Conservation (phyloP, 371 early-diverging fungal species). For the Homolaphlyctis polyrhiza region DNA sequence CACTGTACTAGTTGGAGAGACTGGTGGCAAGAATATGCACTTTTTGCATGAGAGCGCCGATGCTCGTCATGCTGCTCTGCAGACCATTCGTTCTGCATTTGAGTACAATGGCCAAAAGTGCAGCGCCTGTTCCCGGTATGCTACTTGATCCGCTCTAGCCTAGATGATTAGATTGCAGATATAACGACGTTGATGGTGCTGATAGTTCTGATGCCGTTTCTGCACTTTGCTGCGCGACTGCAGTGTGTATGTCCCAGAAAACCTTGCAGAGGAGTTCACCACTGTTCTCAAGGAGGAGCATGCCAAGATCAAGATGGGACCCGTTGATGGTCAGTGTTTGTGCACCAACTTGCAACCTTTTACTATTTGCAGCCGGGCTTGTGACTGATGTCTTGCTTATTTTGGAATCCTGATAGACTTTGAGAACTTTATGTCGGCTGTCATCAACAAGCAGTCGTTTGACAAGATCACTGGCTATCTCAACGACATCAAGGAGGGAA, state of each 20-base stretch:
- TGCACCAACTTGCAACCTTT: background rate
- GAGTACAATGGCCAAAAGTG: conserved; percentile 98
- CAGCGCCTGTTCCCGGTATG: conserved; percentile 79
- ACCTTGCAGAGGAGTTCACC: conserved; percentile 72
- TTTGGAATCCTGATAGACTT: conserved; percentile 60
- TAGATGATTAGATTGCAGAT: background rate
- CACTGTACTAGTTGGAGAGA: conserved; percentile 81
- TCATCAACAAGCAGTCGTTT: conserved; percentile 89
- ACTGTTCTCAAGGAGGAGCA: conserved; percentile 58
- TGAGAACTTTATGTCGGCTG: conserved; percentile 71
- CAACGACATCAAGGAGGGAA: conserved; percentile 53
- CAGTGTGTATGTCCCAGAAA: conserved; percentile 80
- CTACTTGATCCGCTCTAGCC: background rate
- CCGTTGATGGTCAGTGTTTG: conserved; percentile 50
- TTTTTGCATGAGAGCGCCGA: conserved; percentile 77
- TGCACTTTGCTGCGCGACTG: too few species aligned
- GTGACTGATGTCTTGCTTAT: background rate
- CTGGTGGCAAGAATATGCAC: conserved; percentile 98
- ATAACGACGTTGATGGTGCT: too few species aligned
- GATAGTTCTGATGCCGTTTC: too few species aligned
- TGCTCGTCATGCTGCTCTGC: conserved; percentile 40
- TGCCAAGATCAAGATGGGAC: conserved; percentile 77
- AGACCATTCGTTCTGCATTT: conserved; percentile 90
- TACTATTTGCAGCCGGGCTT: background rate
- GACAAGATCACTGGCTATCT: conserved; percentile 89